Base-by-base conservation (phyloP, 176 grass and related monocot species). In the Pontederia paniculata region DNA sequence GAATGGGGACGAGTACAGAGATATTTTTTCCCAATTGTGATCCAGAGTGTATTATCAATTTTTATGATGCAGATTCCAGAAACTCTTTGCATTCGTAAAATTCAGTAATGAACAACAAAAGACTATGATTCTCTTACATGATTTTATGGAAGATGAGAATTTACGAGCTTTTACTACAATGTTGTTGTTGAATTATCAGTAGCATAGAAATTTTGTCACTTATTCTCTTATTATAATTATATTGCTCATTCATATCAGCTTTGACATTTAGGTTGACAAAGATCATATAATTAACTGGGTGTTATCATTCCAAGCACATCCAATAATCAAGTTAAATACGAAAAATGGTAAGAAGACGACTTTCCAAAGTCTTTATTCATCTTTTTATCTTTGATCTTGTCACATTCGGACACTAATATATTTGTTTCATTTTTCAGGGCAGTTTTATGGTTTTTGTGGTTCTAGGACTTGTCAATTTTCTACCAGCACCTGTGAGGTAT, bases 401-500 rank as follows among this genome's bases (percentile, higher is more conserved):
- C 16, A 42, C 19, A 21, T 62, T 21, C 58, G 21, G 5, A 43
- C 37, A 10, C 44, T 45, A 18, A 66, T 23, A 42, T 43, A 45
- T 6, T 10, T n/a, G 21, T n/a, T 48, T 54, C 2, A 12, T 11
- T 17, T n/a, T 71, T 9, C 60, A 97, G 93, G 77, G 12, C 58
- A 76, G 31, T 97, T 88, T 76, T 84, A 71, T 82, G 93, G 93
- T 51, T 97, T 97, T 53, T 84, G 77, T 84, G 86, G 93, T 53
- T 97, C 93, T 66, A 78, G 74, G 72, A 76, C 76, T 66, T 90
- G 69, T 63, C 77, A 88, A 15, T 97, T 84, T 61, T 62, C 80
- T 12, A 44, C 66, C 50, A 28, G 58, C 74, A 42, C 43, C 48
- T 8, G 7, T 55, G 70, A 60, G 75, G 78, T 83, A 74, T 52